These are phyloP conservation scores for Brassica nigra DNA, from an alignment of 345 rosid genomes.

Conservation along the genomic window DNA sequence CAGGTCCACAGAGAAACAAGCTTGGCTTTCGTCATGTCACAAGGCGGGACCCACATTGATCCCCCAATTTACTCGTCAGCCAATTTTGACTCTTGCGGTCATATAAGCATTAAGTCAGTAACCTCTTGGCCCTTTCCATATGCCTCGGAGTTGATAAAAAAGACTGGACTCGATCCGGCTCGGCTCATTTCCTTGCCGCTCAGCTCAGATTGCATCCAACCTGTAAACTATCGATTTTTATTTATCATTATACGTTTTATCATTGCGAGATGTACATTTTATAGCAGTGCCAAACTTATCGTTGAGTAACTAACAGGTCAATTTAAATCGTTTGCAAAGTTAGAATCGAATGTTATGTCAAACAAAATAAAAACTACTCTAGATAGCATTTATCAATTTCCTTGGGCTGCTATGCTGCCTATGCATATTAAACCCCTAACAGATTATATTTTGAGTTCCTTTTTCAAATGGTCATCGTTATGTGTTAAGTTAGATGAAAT, in stretches of 20 bases:
- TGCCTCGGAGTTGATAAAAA: slow-evolving; percentile 18
- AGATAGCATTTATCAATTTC: neutral
- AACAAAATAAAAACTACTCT: neutral
- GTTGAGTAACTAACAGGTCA: no score
- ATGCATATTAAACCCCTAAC: neutral
- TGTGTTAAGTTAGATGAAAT: no score
- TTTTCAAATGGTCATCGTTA: no score
- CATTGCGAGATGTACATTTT: no score
- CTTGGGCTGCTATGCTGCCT: neutral
- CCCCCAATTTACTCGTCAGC: slow-evolving; percentile 14
- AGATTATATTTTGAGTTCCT: neutral
- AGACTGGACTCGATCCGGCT: slow-evolving; percentile 6
- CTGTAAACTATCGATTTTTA: neutral
- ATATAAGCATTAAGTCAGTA: slow-evolving; percentile 20
- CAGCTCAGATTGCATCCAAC: neutral
- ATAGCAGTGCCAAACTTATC: no score
- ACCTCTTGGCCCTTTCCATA: slow-evolving; percentile 15
- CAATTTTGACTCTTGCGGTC: slow-evolving; percentile 30
- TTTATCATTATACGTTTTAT: no score
- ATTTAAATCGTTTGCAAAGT: no score
- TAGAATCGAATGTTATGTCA: no score
- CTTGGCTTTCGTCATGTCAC: slow-evolving; percentile 23
- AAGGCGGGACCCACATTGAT: slow-evolving; percentile 18
- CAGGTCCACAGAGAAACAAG: slow-evolving; percentile 14
- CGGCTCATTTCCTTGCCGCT: neutral